Conservation (phyloP, 2,329 filamentous ascomycete genomes). For the Phyllosticta citribraziliensis region DNA sequence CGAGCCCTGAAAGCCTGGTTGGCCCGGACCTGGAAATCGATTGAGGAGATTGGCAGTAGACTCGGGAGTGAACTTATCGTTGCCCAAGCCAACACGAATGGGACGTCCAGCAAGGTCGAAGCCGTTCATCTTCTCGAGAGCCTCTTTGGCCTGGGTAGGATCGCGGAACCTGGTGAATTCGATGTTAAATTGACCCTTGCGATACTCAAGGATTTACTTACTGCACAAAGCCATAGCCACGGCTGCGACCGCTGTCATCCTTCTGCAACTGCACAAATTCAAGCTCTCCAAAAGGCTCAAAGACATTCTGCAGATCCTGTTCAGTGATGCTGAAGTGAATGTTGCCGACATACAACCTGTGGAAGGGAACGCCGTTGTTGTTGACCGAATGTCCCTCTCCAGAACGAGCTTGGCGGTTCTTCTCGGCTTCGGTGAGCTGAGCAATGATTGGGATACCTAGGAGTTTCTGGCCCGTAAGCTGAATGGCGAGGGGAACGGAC, state of each 20-base stretch:
- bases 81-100: slow-evolving; percentile 96
- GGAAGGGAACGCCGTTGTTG: slow-evolving; percentile 83
- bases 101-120: slow-evolving; percentile 96
- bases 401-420: slow-evolving; percentile 91
- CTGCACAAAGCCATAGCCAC: slow-evolving; percentile 98
- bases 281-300: slow-evolving; percentile 93
- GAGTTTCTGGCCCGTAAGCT: slow-evolving; percentile 97
- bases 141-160: slow-evolving; percentile 82
- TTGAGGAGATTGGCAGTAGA: slow-evolving; percentile 87
- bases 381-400: slow-evolving; percentile 56
- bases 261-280: slow-evolving; percentile 97
- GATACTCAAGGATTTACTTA: slow-evolving; percentile 45
- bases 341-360: slow-evolving; percentile 96
- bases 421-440: slow-evolving; percentile 96
- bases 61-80: slow-evolving; percentile 99
- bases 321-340: slow-evolving; percentile 99
- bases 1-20: slow-evolving; percentile 67
- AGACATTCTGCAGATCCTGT: slow-evolving; percentile 88
- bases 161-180: slow-evolving; percentile 65
- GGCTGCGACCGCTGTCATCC: slow-evolving; percentile 80
- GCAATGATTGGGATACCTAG: slow-evolving; percentile 98
- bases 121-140: slow-evolving; percentile 97
- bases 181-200: slow-evolving; percentile 10
- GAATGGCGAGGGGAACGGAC: slow-evolving; percentile 83
- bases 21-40: slow-evolving; percentile 74